Evolutionary conservation across 2,329 filamentous ascomycete species (phyloP).

Genomic region (Phoma herbarum): DNA sequence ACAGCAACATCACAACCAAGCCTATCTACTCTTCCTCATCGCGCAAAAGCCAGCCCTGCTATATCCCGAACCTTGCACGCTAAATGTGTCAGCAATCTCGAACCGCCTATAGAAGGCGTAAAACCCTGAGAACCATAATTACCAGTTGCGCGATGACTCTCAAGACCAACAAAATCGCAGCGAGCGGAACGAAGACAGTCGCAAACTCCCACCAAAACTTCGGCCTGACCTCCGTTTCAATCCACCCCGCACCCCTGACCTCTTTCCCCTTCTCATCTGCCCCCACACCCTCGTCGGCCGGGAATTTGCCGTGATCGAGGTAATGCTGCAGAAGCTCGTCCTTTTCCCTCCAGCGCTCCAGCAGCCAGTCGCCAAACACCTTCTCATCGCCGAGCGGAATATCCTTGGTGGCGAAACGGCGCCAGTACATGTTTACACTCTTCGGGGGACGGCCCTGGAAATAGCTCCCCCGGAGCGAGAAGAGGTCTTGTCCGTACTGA

Average conservation of each 20-base stretch:
- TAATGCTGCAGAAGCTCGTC: slow-evolving; percentile 86
- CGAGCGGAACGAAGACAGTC: slow-evolving; percentile 55
- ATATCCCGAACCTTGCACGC: background rate
- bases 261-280: slow-evolving; percentile 29
- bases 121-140: slow-evolving; percentile 31
- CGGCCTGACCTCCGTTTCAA: slow-evolving; percentile 58
- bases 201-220: slow-evolving; percentile 53
- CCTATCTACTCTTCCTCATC: background rate
- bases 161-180: slow-evolving; percentile 48
- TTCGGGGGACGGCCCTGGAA: slow-evolving; percentile 89
- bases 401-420: slow-evolving; percentile 79
- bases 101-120: background rate
- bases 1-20: too few relatives aligned
- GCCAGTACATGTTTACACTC: slow-evolving; percentile 96
- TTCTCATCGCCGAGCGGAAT: slow-evolving; percentile 80
- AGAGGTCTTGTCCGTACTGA: slow-evolving; percentile 85
- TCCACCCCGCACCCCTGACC: slow-evolving; percentile 52
- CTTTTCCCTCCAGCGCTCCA: slow-evolving; percentile 88
- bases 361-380: slow-evolving; percentile 82
- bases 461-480: slow-evolving; percentile 85
- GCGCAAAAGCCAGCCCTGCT: background rate
- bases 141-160: slow-evolving; percentile 41
- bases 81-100: background rate
- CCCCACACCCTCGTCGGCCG: slow-evolving; percentile 62
- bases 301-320: slow-evolving; percentile 77